Evolutionary conservation across 495 filamentous ascomycete species (phyloP).

Genomic region (Xylaria intraflava): DNA sequence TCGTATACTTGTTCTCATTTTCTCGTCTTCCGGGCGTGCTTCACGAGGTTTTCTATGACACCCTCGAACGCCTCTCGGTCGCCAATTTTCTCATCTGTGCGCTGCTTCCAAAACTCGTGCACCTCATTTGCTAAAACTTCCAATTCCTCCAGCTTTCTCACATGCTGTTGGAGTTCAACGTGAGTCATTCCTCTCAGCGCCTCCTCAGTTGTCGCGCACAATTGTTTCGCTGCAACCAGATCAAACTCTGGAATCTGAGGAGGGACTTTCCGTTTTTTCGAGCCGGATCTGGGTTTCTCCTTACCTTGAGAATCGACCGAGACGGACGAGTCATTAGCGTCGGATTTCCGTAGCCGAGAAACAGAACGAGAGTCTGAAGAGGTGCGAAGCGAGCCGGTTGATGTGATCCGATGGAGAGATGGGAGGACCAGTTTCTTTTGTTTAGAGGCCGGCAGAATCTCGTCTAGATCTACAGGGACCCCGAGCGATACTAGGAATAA

Average conservation of each 20-base stretch:
- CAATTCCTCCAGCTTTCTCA: slow-evolving; percentile 61
- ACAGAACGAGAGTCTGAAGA: slow-evolving; percentile 46
- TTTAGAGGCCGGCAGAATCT: slow-evolving; percentile 91
- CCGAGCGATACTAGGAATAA: slow-evolving; percentile 94
- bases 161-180: slow-evolving; percentile 65
- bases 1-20: slow-evolving; percentile 45
- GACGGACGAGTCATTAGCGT: slow-evolving; percentile 48
- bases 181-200: slow-evolving; percentile 71
- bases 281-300: slow-evolving; percentile 33
- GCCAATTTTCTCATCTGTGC: slow-evolving; percentile 72
- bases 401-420: slow-evolving; percentile 60
- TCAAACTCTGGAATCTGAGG: slow-evolving; percentile 70
- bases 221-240: slow-evolving; percentile 64
- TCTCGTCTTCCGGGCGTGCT: slow-evolving; percentile 82
- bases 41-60: slow-evolving; percentile 96
- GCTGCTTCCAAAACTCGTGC: slow-evolving; percentile 82
- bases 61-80: slow-evolving; percentile 96
- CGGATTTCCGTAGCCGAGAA: slow-evolving; percentile 44
- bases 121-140: slow-evolving; percentile 64
- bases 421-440: slow-evolving; percentile 96
- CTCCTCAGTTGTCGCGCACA: slow-evolving; percentile 77
- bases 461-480: slow-evolving; percentile 93
- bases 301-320: slow-evolving; percentile 50
- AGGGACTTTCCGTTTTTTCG: slow-evolving; percentile 47
- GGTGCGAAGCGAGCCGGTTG: slow-evolving; percentile 42